Evolutionary conservation across 129 eudicot genomes (phyloP), one percentile per base, ranked within the genome.

Genomic region (Flaveria robusta): DNA sequence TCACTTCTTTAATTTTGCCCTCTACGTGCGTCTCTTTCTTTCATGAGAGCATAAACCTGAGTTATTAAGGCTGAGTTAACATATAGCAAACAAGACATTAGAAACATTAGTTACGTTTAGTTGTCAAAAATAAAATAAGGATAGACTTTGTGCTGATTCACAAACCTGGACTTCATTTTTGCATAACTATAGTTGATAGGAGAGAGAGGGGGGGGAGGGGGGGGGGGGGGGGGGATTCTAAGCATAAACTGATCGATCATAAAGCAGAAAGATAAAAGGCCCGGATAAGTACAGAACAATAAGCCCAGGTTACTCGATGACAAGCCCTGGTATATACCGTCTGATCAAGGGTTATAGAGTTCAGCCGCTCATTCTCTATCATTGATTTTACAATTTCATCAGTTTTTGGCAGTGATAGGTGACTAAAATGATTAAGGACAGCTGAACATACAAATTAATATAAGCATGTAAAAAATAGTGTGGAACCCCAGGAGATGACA

Each of bases 341-440:
- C 66, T 85, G 59, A 63, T 93, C 97, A 59, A 84, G 27, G n/a
- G 84, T 76, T 27, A 81, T 83, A 63, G 85, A 79, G 81, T 93
- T 88, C 78, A 93, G 83, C 72, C 84, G 97, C 88, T 93, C 98
- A 37, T 93, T 93, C 80, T 90, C 98, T 80, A 81, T 88, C 97
- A 88, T 87, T 77, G 88, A 64, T 73, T 76, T 91, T 54, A 89
- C 88, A 77, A 93, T 90, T 85, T 90, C 97, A 82, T 93, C 97
- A 68, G 97, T 97, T 83, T 93, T 93, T 82, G 91, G 85, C 98
- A 90, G 86, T 79, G 55, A 83, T 66, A 46, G 34, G 64, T 20
- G 60, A 45, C 10, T 72, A 34, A 42, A 27, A 59, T 47, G 66
- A 54, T 68, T 68, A 46, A 72, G 76, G 26, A 58, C 70, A 77